phyloP scores from a whole-genome alignment of 164 flowering plant genomes.

The Warburgia ugandensis region DNA sequence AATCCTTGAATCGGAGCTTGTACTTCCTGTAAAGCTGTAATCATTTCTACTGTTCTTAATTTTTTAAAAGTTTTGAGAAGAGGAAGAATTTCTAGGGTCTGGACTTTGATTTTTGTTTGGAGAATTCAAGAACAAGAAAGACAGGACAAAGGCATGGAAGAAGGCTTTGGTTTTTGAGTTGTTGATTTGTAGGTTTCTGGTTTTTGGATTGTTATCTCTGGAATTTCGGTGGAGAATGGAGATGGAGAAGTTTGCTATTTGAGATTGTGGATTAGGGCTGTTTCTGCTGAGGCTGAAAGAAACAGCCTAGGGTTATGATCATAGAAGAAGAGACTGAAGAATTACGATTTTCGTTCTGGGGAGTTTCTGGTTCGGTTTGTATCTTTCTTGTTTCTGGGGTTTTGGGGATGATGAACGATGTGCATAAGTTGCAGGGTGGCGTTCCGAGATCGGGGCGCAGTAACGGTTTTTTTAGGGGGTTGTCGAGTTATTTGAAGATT shows the following conservation, averaged over 20 bases:
- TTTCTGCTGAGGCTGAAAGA: constrained; percentile 16
- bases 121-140: too few species aligned
- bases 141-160: too few species aligned
- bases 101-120: background rate
- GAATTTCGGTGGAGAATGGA: too few species aligned
- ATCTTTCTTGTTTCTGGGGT: constrained; percentile 1
- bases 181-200: too few species aligned
- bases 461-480: constrained; percentile 42
- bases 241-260: constrained; percentile 12
- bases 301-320: constrained; percentile 39
- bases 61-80: too few species aligned
- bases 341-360: background rate
- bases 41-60: background rate
- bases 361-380: background rate
- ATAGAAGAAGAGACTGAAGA: constrained; percentile 21
- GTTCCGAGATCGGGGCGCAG: constrained; percentile 29
- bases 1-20: background rate
- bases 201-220: too few species aligned
- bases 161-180: too few species aligned
- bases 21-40: background rate
- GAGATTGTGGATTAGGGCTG: constrained; percentile 13
- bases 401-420: constrained; percentile 62
- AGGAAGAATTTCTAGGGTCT: background rate
- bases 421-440: constrained; percentile 28
- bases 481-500: constrained; percentile 58